Percentiles rank a stretch among this genome's conserved stretches.
phyloP scores from a whole-genome alignment of 257 asterid genomes.

The Apocynum venetum region DNA sequence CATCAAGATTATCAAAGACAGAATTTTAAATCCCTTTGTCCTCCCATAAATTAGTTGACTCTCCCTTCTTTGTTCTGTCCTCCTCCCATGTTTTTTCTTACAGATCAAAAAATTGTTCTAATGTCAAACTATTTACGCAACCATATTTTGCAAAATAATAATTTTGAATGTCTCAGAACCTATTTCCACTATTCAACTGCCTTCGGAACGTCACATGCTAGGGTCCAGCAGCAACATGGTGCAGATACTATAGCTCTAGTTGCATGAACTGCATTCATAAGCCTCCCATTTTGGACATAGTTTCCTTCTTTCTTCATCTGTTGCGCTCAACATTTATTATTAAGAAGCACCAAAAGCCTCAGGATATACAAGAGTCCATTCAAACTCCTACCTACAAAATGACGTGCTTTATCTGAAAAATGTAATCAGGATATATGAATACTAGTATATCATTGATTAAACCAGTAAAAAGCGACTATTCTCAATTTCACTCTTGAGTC shows the following conservation, averaged over 20 bases:
- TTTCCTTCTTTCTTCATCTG: too few species aligned
- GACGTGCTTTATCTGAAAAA: too few species aligned
- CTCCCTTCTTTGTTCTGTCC: not conserved
- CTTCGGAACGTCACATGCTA: not conserved
- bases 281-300: too few species aligned
- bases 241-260: not conserved
- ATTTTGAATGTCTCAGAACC: not conserved
- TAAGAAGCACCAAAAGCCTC: too few species aligned
- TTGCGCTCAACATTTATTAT: too few species aligned
- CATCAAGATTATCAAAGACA: not conserved
- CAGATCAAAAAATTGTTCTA: not conserved
- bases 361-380: too few species aligned
- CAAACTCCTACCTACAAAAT: too few species aligned
- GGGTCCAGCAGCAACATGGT: not conserved
- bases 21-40: not conserved
- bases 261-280: too few species aligned
- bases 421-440: too few species aligned
- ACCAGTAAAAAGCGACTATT: too few species aligned
- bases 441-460: too few species aligned
- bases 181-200: not conserved
- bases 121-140: not conserved
- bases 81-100: not conserved
- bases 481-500: not conserved
- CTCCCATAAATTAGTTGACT: not conserved
- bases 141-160: not conserved